phyloP scores from a whole-genome alignment of 768 basidiomycete species.

The Phanerochaete carnosa region DNA sequence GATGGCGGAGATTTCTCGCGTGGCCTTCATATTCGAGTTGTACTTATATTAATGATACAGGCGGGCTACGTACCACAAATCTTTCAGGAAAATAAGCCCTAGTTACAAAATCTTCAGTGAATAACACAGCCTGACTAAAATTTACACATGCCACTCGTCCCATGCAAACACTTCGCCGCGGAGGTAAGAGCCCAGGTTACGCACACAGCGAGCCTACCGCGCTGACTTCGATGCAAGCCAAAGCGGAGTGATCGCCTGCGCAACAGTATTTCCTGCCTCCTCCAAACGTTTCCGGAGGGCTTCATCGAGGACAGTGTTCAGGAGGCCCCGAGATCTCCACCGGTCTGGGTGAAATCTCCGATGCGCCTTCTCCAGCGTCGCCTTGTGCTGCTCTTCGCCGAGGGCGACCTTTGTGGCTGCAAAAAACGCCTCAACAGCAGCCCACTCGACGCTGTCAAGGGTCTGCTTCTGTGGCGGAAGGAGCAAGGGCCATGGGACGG shows the following conservation, averaged over 20 bases:
- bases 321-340: slow-evolving; percentile 66
- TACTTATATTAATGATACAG: no score
- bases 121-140: no score
- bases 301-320: slow-evolving; percentile 57
- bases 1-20: no score
- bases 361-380: slow-evolving; percentile 65
- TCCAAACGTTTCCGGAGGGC: slow-evolving; percentile 55
- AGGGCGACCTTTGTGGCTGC: slow-evolving; percentile 48
- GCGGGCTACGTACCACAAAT: no score
- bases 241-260: slow-evolving; percentile 70
- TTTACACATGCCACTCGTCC: no score
- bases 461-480: slow-evolving; percentile 46
- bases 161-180: no score
- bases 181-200: no score
- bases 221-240: slow-evolving; percentile 32
- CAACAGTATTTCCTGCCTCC: slow-evolving; percentile 67
- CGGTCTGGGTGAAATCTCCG: slow-evolving; percentile 75
- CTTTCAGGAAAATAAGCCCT: no score
- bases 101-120: no score
- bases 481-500: slow-evolving; percentile 76
- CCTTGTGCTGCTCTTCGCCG: slow-evolving; percentile 53
- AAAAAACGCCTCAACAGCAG: slow-evolving; percentile 71
- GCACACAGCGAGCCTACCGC: neutral
- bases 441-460: slow-evolving; percentile 67
- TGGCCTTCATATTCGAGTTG: no score